phyloP scores from a whole-genome alignment of 2,329 filamentous ascomycete species.

The Cephalotrichum gorgonifer region DNA sequence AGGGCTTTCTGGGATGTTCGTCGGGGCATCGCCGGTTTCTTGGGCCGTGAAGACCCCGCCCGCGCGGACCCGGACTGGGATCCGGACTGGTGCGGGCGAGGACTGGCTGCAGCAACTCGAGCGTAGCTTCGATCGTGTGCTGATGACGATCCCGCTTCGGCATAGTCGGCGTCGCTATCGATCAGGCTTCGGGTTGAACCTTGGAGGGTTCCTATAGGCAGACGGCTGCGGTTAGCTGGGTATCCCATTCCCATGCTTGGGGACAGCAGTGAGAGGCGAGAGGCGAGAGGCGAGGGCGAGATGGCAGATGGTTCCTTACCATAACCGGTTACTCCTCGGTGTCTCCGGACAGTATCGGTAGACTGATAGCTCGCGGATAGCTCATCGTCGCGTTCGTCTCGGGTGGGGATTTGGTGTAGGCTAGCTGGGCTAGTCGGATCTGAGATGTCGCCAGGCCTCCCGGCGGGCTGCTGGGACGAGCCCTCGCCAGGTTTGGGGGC shows the following conservation, averaged over 20 bases:
- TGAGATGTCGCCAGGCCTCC: not conserved
- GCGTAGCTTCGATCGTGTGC: conserved; percentile 28
- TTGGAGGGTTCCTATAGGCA: conserved; percentile 21
- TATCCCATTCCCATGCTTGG: not conserved
- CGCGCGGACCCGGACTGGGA: conserved; percentile 29
- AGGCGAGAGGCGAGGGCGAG: no score
- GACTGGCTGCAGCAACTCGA: conserved; percentile 26
- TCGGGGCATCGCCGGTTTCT: conserved; percentile 64
- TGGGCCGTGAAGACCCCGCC: conserved; percentile 40
- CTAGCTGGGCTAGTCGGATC: not conserved
- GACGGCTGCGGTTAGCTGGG: not conserved
- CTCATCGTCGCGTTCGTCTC: conserved; percentile 23
- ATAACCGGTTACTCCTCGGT: conserved; percentile 44
- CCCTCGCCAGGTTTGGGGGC: not conserved
- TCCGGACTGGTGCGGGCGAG: conserved; percentile 25
- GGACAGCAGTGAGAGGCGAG: no score
- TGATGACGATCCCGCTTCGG: conserved; percentile 12
- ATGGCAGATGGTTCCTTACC: conserved; percentile 25
- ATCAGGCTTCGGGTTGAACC: conserved; percentile 11
- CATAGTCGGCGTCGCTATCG: not conserved
- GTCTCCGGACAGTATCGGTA: conserved; percentile 48
- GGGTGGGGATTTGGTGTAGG: not conserved
- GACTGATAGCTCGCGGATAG: conserved; percentile 47
- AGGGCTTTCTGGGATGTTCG: conserved; percentile 62
- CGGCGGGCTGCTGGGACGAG: not conserved